These are phyloP conservation scores for Taiozyma sp. DNA, from an alignment of 1,139 yeast species.

Conservation along the genomic window DNA sequence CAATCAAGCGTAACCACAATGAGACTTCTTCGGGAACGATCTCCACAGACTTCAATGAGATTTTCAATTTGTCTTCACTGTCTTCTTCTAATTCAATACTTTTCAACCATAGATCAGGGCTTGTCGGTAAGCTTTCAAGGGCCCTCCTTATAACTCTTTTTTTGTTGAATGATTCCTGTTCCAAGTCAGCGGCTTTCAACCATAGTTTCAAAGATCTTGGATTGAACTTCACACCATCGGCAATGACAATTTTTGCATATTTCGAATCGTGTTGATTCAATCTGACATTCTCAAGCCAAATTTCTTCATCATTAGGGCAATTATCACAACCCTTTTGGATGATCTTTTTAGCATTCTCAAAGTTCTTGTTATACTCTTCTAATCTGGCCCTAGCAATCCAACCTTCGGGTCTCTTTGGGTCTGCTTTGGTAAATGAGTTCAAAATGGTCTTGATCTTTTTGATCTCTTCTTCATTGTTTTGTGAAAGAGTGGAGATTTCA, in stretches of 20 bases:
- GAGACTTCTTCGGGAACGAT: slow-evolving; percentile 57
- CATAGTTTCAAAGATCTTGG: slow-evolving; percentile 59
- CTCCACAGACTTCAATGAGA: slow-evolving; percentile 65
- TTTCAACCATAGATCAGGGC: slow-evolving; percentile 45
- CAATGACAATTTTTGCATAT: slow-evolving; percentile 49
- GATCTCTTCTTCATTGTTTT: slow-evolving; percentile 38
- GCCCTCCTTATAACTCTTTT: slow-evolving; percentile 58
- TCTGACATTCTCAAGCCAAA: slow-evolving; percentile 80
- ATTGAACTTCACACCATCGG: slow-evolving; percentile 58
- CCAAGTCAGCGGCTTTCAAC: slow-evolving; percentile 65
- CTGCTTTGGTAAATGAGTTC: slow-evolving; percentile 60
- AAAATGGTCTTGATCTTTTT: slow-evolving; percentile 56
- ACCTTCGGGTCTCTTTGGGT: slow-evolving; percentile 69
- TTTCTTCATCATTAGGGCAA: slow-evolving; percentile 61
- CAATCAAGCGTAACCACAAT: slow-evolving; percentile 55
- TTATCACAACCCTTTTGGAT: slow-evolving; percentile 68
- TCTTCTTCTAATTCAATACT: slow-evolving; percentile 46
- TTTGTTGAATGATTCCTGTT: slow-evolving; percentile 46
- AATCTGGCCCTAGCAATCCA: slow-evolving; percentile 88
- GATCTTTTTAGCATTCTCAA: slow-evolving; percentile 49
- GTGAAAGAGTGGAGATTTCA: slow-evolving; percentile 25
- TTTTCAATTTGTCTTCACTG: slow-evolving; percentile 41
- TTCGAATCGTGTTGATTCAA: slow-evolving; percentile 47
- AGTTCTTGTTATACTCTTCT: slow-evolving; percentile 61
- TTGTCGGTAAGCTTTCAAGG: slow-evolving; percentile 45